Evolutionary conservation across 106 monocot species (phyloP).

Genomic region (Cymbidium sinense): DNA sequence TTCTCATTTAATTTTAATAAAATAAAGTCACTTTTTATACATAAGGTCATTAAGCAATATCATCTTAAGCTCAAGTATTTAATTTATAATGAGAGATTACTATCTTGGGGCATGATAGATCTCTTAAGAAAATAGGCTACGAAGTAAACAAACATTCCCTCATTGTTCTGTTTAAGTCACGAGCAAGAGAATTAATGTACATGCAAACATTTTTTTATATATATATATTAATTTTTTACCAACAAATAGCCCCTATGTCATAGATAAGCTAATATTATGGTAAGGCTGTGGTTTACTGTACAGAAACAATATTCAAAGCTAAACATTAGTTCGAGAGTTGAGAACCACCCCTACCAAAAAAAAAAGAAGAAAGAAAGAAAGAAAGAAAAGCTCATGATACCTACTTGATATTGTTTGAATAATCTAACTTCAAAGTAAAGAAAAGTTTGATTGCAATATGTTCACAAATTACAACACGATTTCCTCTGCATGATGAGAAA

Average conservation of each 20-base stretch:
- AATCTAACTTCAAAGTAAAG: neutral
- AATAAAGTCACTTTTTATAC: no score
- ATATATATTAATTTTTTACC: no score
- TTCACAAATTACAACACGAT: neutral
- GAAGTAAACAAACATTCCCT: neutral
- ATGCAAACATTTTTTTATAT: no score
- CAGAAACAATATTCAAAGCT: no score
- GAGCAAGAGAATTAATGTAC: neutral
- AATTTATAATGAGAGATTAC: neutral
- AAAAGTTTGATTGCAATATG: neutral
- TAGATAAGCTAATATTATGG: no score
- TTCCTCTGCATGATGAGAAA: neutral
- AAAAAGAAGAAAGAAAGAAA: no score
- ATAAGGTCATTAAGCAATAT: no score
- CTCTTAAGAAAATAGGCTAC: neutral
- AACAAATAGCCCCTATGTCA: no score
- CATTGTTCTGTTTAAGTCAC: neutral
- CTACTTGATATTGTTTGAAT: neutral
- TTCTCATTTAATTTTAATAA: no score
- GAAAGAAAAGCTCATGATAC: neutral
- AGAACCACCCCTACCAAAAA: no score
- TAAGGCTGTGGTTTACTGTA: no score
- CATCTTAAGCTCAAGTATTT: neutral
- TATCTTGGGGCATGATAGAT: neutral
- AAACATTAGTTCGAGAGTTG: neutral